phyloP scores from a whole-genome alignment of 768 basidiomycete species.

The Leucocoprinus leucothites region DNA sequence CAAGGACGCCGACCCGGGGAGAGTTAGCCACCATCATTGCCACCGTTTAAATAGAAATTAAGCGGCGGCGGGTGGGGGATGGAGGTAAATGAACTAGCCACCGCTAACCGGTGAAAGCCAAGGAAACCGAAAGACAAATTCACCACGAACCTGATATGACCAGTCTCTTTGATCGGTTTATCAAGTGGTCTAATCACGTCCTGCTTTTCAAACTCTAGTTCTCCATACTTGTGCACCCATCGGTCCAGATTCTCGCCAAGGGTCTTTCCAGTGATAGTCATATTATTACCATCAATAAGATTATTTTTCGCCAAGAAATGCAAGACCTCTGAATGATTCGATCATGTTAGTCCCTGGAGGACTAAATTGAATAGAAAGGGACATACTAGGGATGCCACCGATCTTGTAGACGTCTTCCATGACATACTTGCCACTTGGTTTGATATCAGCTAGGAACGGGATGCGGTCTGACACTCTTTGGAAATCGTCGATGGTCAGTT shows the following conservation, averaged over 20 bases:
- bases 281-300: constrained; percentile 83
- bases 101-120: too few relatives aligned
- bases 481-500: constrained; percentile 88
- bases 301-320: constrained; percentile 83
- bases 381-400: constrained; percentile 92
- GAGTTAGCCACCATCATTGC: too few relatives aligned
- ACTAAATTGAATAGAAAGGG: constrained; percentile 1
- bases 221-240: constrained; percentile 81
- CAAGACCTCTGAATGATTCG: constrained; percentile 66
- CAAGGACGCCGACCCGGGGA: too few relatives aligned
- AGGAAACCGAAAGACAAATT: too few relatives aligned
- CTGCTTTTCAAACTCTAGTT: constrained; percentile 65
- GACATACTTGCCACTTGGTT: constrained; percentile 97
- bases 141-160: constrained; percentile 84
- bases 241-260: constrained; percentile 90
- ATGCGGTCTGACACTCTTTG: constrained; percentile 88
- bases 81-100: too few relatives aligned
- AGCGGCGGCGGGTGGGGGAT: too few relatives aligned
- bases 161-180: constrained; percentile 85
- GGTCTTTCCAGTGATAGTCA: constrained; percentile 89
- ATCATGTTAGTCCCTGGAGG: not conserved
- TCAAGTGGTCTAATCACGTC: constrained; percentile 86
- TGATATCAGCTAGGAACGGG: constrained; percentile 95
- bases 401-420: constrained; percentile 97
- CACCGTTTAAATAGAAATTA: too few relatives aligned